Evolutionary conservation across 176 grass and related monocot genomes (phyloP).

Genomic region (Leersia perrieri): DNA sequence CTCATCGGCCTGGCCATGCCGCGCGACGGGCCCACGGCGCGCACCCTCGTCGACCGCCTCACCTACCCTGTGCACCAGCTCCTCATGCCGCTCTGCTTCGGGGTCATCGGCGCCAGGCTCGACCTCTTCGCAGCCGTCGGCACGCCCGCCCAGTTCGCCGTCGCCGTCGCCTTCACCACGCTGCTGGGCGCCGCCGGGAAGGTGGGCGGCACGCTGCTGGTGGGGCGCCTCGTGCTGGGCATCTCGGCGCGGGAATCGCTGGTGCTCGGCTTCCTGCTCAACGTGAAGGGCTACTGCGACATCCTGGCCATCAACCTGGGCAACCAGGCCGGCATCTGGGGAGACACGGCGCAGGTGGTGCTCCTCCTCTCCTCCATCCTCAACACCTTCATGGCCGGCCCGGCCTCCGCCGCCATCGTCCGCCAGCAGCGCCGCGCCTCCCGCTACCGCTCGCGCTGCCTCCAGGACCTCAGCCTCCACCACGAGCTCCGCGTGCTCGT

Average conservation of each 20-base stretch:
- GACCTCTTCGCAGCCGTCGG: conserved; percentile 32
- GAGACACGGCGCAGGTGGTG: conserved; percentile 22
- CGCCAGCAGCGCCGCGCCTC: conserved; percentile 39
- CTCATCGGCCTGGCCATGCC: conserved; percentile 60
- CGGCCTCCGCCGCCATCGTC: conserved; percentile 57
- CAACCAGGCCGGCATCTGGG: conserved; percentile 30
- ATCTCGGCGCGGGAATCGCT: conserved; percentile 42
- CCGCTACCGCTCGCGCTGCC: conserved; percentile 42
- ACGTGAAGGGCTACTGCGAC: conserved; percentile 72
- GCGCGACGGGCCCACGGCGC: conserved; percentile 52
- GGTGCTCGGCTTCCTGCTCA: conserved; percentile 64
- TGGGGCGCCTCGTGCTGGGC: conserved; percentile 23
- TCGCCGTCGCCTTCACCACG: conserved; percentile 38
- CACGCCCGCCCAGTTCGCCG: neutral
- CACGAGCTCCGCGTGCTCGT: conserved; percentile 59
- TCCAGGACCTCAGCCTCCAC: conserved; percentile 44
- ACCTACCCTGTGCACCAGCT: conserved; percentile 58
- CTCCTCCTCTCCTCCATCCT: conserved; percentile 45
- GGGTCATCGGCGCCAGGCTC: conserved; percentile 34
- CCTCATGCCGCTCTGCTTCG: conserved; percentile 71
- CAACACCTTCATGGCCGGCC: conserved; percentile 61
- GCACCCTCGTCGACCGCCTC: conserved; percentile 57
- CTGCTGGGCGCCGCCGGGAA: conserved; percentile 48
- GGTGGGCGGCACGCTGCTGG: conserved; percentile 53
- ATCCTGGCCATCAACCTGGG: conserved; percentile 52